phyloP scores from a whole-genome alignment of 768 basidiomycete species.

The Terana coerulea region DNA sequence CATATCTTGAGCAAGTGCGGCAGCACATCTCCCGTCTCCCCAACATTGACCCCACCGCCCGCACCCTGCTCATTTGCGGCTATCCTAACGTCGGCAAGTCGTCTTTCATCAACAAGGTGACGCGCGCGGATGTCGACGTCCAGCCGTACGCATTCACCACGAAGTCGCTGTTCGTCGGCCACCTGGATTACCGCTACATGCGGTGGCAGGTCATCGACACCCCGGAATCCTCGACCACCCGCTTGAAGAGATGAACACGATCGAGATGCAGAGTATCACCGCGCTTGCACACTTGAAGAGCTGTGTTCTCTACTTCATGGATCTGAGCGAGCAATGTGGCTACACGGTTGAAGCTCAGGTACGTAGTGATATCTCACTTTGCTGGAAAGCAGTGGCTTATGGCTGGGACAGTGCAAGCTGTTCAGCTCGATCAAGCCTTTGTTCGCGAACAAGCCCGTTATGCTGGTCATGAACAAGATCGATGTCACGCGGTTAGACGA shows the following conservation, averaged over 20 bases:
- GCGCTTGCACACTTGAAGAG: constrained; percentile 94
- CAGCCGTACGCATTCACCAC: constrained; percentile 99
- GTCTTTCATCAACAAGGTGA: constrained; percentile 99
- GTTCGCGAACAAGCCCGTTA: constrained; percentile 86
- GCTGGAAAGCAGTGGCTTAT: constrained; percentile 4
- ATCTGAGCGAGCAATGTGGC: constrained; percentile 96
- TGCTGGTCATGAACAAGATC: constrained; percentile 98
- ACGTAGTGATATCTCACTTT: constrained; percentile 17
- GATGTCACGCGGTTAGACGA: constrained; percentile 90
- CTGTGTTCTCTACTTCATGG: constrained; percentile 98
- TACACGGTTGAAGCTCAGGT: constrained; percentile 97
- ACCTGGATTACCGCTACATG: constrained; percentile 98
- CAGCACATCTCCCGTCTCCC: constrained; percentile 99
- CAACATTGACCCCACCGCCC: constrained; percentile 96
- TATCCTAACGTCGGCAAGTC: constrained; percentile 99
- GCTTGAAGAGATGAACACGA: constrained; percentile 99
- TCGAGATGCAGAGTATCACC: constrained; percentile 99
- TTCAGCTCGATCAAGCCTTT: constrained; percentile 99
- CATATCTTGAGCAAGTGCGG: constrained; percentile 97
- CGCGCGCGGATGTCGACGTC: constrained; percentile 97
- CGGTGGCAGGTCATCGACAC: constrained; percentile 99
- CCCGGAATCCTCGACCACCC: constrained; percentile 96
- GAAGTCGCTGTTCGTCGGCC: constrained; percentile 96
- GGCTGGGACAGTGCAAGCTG: constrained; percentile 74
- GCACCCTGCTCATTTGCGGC: constrained; percentile 95